Evolutionary conservation across 2,329 filamentous ascomycete species (phyloP).

Genomic region (Claviceps pusilla): DNA sequence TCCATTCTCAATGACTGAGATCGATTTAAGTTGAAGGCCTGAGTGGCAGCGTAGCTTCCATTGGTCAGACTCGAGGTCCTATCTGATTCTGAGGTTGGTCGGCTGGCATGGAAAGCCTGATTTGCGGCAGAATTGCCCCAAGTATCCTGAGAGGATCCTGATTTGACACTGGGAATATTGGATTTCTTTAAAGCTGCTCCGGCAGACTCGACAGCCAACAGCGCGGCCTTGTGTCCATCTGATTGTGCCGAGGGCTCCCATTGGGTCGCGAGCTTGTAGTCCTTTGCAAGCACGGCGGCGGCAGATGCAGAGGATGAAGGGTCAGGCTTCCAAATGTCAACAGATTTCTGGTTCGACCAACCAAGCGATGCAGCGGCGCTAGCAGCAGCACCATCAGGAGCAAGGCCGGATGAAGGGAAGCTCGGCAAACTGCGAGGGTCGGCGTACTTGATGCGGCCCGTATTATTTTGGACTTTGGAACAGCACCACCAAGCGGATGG

Average conservation of each 20-base stretch:
- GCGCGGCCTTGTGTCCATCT: slow-evolving; percentile 59
- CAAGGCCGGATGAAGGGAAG: slow-evolving; percentile 53
- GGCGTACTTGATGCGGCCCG: slow-evolving; percentile 51
- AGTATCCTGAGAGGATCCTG: slow-evolving; percentile 14
- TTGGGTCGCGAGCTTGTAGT: slow-evolving; percentile 29
- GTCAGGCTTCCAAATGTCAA: slow-evolving; percentile 52
- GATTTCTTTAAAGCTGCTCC: slow-evolving; percentile 16
- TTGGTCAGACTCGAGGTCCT: slow-evolving; percentile 9
- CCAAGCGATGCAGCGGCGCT: slow-evolving; percentile 61
- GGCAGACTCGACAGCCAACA: slow-evolving; percentile 40
- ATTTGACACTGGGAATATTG: slow-evolving; percentile 3
- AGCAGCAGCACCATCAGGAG: slow-evolving; percentile 44
- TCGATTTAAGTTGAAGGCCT: slow-evolving; percentile 24
- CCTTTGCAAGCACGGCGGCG: slow-evolving; percentile 27
- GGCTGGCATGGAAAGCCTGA: slow-evolving; percentile 41
- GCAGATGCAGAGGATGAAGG: slow-evolving; percentile 35
- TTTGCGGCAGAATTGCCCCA: slow-evolving; percentile 57
- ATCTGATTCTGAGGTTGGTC: slow-evolving; percentile 7
- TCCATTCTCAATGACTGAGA: slow-evolving; percentile 14
- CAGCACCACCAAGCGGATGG: background rate
- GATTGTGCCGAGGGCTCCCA: slow-evolving; percentile 50
- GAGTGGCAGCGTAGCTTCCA: slow-evolving; percentile 17
- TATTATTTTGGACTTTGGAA: slow-evolving; percentile 7
- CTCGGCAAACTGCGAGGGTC: slow-evolving; percentile 58
- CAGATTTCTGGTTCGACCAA: slow-evolving; percentile 51